phyloP scores from a whole-genome alignment of 148 eudicot genomes.

The Hydrangea macrophylla region DNA sequence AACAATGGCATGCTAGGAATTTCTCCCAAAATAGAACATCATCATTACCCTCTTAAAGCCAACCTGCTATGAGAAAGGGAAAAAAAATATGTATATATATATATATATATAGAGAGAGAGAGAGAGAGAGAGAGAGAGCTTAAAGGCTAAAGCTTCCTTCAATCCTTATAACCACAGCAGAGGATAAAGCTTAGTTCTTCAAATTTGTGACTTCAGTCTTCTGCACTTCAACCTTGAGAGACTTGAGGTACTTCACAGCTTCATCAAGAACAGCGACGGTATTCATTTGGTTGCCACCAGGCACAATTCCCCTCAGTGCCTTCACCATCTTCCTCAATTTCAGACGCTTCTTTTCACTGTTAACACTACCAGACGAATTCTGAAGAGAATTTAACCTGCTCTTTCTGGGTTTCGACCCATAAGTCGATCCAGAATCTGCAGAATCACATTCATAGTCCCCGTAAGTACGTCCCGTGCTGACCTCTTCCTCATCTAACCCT shows the following conservation, averaged over 20 bases:
- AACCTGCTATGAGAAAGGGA: no score
- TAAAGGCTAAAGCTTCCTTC: not conserved
- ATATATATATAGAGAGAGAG: not conserved
- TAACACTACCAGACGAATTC: constrained; percentile 24
- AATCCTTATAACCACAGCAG: not conserved
- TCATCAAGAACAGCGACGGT: constrained; percentile 59
- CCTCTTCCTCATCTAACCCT: constrained; percentile 49
- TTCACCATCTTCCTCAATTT: constrained; percentile 55
- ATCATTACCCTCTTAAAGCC: not conserved
- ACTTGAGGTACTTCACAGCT: constrained; percentile 66
- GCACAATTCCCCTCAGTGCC: constrained; percentile 50
- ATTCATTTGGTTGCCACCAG: constrained; percentile 58
- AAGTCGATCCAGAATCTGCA: constrained; percentile 51
- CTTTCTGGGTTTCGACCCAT: constrained; percentile 30
- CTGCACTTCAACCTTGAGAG: constrained; percentile 50
- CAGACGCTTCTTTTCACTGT: constrained; percentile 36
- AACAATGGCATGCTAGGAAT: not conserved
- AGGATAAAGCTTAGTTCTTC: not conserved
- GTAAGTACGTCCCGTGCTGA: constrained; percentile 57
- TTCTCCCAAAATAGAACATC: not conserved
- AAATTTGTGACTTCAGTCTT: constrained; percentile 40
- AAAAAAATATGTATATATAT: no score
- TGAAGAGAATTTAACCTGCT: constrained; percentile 20
- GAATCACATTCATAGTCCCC: constrained; percentile 39
- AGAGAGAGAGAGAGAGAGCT: not conserved